Base-by-base conservation (phyloP, 306 rosid species). In the Corylus avellana region DNA sequence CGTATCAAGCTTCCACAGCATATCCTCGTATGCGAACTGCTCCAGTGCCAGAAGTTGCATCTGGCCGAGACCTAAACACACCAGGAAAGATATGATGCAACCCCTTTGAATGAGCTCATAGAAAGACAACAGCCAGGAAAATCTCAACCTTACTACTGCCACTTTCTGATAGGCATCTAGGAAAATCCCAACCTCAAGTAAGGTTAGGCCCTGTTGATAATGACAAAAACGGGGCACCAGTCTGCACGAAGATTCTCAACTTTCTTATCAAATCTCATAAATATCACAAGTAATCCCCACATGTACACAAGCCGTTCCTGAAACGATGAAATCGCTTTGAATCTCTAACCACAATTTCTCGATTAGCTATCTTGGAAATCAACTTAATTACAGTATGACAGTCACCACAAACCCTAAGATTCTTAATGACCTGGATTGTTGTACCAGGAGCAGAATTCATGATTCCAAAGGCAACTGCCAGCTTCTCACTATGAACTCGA, bases 401-500 rank as follows among this genome's bases (percentile, higher is more conserved):
- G 70, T 92, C 93, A 9, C 92, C 86, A 50, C 97, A 90, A 42
- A 92, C 87, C 77, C 97, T 86, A 72, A 88, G 93, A 78, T 91
- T 92, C 85, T 91, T 92, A 63, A 89, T 85, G 55, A 91, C 77
- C 63, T 89, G 92, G 73, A 92, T 85, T 59, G 85, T 86, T 72
- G 90, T 76, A 39, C 92, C 89, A 57, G 90, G 88, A 71, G 69
- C 89, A 71, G 96, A 86, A 86, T 88, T 86, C 87, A 91, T 81
- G 76, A 89, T 80, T 82, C 91, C 96, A 70, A 85, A 92, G 83
- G 91, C 89, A 78, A 93, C 92, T 9, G 94, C 97, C 48, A 91
- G 89, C 84, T 89, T 92, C 88, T 92, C 97, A 81, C 97, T 91
- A 64, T 90, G 97, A 85, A 92, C 94, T 85, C 95, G 81, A 70